Conservation (phyloP, 75 land plant species). For the Cryptomeria japonica region DNA sequence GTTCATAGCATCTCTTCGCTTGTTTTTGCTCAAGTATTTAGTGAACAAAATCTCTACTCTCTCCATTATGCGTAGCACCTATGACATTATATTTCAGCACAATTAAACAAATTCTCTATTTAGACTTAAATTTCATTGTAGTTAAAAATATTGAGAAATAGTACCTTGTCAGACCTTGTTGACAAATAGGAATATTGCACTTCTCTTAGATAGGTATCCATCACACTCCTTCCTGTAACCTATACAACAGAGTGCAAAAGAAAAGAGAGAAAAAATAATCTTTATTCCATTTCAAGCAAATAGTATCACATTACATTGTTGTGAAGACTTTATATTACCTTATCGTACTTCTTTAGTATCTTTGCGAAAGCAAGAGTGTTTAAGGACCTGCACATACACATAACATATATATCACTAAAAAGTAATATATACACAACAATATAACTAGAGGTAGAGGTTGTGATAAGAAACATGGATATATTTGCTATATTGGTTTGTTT, state of each 20-base stretch:
- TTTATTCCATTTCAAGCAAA: not conserved
- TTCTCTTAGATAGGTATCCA: constrained; percentile 27
- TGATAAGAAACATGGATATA: no score
- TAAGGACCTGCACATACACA: constrained; percentile 21
- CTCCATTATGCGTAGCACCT: constrained; percentile 26
- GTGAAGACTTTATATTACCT: constrained; percentile 11
- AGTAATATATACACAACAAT: not conserved
- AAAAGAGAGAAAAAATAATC: not conserved
- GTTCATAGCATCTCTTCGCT: constrained; percentile 35
- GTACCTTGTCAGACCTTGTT: constrained; percentile 40
- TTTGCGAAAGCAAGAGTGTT: constrained; percentile 43
- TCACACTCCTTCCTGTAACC: constrained; percentile 28
- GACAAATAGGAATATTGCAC: constrained; percentile 46
- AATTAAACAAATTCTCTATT: no score
- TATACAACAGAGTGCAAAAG: not conserved
- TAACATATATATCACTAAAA: not conserved
- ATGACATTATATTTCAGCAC: not conserved
- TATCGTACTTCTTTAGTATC: constrained; percentile 51
- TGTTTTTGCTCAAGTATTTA: constrained; percentile 25
- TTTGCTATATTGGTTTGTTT: not conserved
- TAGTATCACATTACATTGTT: no score
- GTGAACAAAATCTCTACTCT: constrained; percentile 38
- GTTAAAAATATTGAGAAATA: no score
- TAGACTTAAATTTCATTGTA: no score
- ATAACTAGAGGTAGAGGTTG: not conserved